A percentile compares a stretch with the other conserved stretches of the same genome.
Evolutionary conservation across 495 filamentous ascomycete genomes (phyloP).

Genomic region (Xylaria acuta): DNA sequence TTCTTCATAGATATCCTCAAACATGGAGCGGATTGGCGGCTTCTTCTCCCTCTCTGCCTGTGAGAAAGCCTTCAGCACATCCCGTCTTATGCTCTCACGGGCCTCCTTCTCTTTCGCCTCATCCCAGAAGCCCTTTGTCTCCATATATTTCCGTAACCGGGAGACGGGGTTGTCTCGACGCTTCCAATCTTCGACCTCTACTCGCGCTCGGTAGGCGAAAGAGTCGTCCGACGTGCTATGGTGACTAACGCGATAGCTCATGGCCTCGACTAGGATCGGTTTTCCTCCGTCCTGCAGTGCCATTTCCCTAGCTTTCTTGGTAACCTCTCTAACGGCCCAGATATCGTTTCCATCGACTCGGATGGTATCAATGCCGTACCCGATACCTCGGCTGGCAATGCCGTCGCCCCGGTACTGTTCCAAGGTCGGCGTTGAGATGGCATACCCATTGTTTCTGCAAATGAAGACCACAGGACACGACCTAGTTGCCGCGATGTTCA

Average conservation of each 20-base stretch:
- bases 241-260: slow-evolving; percentile 97
- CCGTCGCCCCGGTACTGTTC: slow-evolving; percentile 98
- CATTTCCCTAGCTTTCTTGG: slow-evolving; percentile 74
- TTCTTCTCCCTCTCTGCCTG: slow-evolving; percentile 91
- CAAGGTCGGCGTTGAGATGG: slow-evolving; percentile 91
- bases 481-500: slow-evolving; percentile 95
- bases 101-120: slow-evolving; percentile 81
- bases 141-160: slow-evolving; percentile 88
- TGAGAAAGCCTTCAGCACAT: slow-evolving; percentile 82
- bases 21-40: slow-evolving; percentile 76
- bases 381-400: slow-evolving; percentile 91
- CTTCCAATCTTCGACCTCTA: slow-evolving; percentile 99
- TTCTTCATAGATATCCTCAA: slow-evolving; percentile 87
- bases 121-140: slow-evolving; percentile 80
- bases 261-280: slow-evolving; percentile 89
- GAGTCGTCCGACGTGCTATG: slow-evolving; percentile 98
- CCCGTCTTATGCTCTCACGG: slow-evolving; percentile 68
- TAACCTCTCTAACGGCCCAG: slow-evolving; percentile 88
- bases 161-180: slow-evolving; percentile 93
- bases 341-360: slow-evolving; percentile 98
- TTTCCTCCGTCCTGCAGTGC: slow-evolving; percentile 79
- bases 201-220: slow-evolving; percentile 90
- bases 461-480: slow-evolving; percentile 92
- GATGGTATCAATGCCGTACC: slow-evolving; percentile 97
- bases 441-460: slow-evolving; percentile 97